Evolutionary conservation across 441 rosid genomes (phyloP).

Genomic region (Sinapis alba): DNA sequence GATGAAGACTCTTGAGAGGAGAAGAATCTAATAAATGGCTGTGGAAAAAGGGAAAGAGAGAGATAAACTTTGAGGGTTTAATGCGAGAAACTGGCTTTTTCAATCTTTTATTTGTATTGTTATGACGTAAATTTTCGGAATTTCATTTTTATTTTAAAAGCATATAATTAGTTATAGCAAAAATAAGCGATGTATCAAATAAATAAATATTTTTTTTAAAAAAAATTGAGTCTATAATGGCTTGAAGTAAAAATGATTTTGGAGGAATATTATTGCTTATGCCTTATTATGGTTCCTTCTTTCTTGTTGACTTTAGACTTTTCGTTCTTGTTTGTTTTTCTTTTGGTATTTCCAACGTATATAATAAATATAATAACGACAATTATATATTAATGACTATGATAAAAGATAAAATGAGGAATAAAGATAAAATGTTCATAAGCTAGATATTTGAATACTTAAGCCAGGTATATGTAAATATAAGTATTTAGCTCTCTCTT

Average conservation of each 20-base stretch:
- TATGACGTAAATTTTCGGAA: neutral
- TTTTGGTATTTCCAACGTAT: slow-evolving; percentile 26
- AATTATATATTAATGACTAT: slow-evolving; percentile 17
- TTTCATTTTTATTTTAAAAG: neutral
- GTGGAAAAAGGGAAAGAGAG: slow-evolving; percentile 49
- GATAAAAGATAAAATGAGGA: neutral
- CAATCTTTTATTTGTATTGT: neutral
- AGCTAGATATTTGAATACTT: neutral
- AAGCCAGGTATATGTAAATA: neutral
- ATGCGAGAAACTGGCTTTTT: slow-evolving; percentile 31
- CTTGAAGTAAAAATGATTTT: slow-evolving; percentile 2
- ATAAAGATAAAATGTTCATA: neutral
- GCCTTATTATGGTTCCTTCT: slow-evolving; percentile 25
- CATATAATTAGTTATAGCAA: neutral
- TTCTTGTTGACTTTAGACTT: slow-evolving; percentile 47
- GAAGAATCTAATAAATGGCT: slow-evolving; percentile 74
- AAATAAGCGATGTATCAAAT: neutral
- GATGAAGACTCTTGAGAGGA: slow-evolving; percentile 42
- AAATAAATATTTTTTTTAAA: neutral
- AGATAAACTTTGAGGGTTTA: slow-evolving; percentile 39
- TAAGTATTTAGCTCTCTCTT: neutral
- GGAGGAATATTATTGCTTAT: neutral
- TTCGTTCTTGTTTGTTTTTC: slow-evolving; percentile 33
- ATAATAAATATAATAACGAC: slow-evolving; percentile 25
- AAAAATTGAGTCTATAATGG: neutral